Percentiles rank a stretch among this genome's conserved stretches.
Evolutionary conservation across 495 filamentous ascomycete genomes (phyloP).

Genomic region (Amniculicola lignicola): DNA sequence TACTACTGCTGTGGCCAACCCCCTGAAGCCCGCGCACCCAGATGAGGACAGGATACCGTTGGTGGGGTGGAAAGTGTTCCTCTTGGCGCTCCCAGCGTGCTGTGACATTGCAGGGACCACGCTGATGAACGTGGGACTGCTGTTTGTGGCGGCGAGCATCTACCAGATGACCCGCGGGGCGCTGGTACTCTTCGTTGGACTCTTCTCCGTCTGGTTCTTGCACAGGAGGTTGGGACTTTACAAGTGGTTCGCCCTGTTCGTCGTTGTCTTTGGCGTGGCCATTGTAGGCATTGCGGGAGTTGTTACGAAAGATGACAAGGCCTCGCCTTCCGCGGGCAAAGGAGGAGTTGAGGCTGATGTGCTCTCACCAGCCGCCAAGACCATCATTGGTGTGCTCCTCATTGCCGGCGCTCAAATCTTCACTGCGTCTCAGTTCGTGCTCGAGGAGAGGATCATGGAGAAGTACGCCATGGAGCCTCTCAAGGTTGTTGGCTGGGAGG

Average conservation of each 20-base stretch:
- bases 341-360: slow-evolving; percentile 10
- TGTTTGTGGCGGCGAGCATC: slow-evolving; percentile 91
- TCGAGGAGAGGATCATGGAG: slow-evolving; percentile 93
- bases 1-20: slow-evolving; percentile 49
- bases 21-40: slow-evolving; percentile 40
- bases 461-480: slow-evolving; percentile 84
- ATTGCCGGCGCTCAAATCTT: slow-evolving; percentile 95
- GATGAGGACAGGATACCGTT: slow-evolving; percentile 54
- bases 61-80: slow-evolving; percentile 64
- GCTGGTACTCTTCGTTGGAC: slow-evolving; percentile 87
- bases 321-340: slow-evolving; percentile 35
- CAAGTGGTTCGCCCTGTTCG: slow-evolving; percentile 84
- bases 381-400: slow-evolving; percentile 77
- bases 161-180: slow-evolving; percentile 99
- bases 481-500: slow-evolving; percentile 93
- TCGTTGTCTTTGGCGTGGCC: slow-evolving; percentile 84
- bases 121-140: slow-evolving; percentile 90
- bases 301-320: slow-evolving; percentile 59
- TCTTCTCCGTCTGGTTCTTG: slow-evolving; percentile 92
- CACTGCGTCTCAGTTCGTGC: slow-evolving; percentile 91
- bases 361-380: slow-evolving; percentile 54
- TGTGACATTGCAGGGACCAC: slow-evolving; percentile 95
- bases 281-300: slow-evolving; percentile 86
- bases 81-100: slow-evolving; percentile 82
- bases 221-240: slow-evolving; percentile 70